Conservation (phyloP, 1,139 yeast genomes). For the Kazachstania sp. region DNA sequence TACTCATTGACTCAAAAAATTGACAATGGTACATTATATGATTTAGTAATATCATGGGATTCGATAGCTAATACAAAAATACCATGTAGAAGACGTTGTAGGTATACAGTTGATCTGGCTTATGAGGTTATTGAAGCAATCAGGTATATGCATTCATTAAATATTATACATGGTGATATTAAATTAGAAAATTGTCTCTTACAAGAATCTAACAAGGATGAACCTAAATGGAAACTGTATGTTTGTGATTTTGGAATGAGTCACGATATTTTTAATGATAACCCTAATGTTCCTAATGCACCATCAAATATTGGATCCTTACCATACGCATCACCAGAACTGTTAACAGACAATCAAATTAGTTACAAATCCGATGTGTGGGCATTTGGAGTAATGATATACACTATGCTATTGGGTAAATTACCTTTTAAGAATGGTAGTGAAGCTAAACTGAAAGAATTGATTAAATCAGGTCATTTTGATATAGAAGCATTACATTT, state of each 20-base stretch:
- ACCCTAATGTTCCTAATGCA: slow-evolving; percentile 11
- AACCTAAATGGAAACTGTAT: slow-evolving; percentile 34
- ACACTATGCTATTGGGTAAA: slow-evolving; percentile 63
- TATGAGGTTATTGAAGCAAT: slow-evolving; percentile 56
- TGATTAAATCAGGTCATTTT: slow-evolving; percentile 62
- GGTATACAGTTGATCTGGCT: slow-evolving; percentile 30
- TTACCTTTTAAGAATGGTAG: slow-evolving; percentile 78
- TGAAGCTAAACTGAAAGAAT: slow-evolving; percentile 67
- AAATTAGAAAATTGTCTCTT: slow-evolving; percentile 79
- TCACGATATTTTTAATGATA: slow-evolving; percentile 24
- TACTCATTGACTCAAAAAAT: slow-evolving; percentile 67
- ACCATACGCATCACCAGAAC: slow-evolving; percentile 89
- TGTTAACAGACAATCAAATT: slow-evolving; percentile 45
- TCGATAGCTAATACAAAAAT: slow-evolving; percentile 30
- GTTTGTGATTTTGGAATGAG: slow-evolving; percentile 90
- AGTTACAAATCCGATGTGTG: slow-evolving; percentile 70
- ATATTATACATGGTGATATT: slow-evolving; percentile 80
- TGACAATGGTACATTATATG: slow-evolving; percentile 79
- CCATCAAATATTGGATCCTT: slow-evolving; percentile 65
- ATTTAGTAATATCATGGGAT: slow-evolving; percentile 66
- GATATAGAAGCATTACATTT: slow-evolving; percentile 38
- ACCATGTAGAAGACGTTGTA: slow-evolving; percentile 29
- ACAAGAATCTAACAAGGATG: slow-evolving; percentile 12
- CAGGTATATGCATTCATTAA: slow-evolving; percentile 60
- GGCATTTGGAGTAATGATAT: slow-evolving; percentile 79